Percentiles rank a stretch among this genome's conserved stretches.
Conservation (phyloP, 2,329 filamentous ascomycete species). For the Pseudogymnoascus sp. region DNA sequence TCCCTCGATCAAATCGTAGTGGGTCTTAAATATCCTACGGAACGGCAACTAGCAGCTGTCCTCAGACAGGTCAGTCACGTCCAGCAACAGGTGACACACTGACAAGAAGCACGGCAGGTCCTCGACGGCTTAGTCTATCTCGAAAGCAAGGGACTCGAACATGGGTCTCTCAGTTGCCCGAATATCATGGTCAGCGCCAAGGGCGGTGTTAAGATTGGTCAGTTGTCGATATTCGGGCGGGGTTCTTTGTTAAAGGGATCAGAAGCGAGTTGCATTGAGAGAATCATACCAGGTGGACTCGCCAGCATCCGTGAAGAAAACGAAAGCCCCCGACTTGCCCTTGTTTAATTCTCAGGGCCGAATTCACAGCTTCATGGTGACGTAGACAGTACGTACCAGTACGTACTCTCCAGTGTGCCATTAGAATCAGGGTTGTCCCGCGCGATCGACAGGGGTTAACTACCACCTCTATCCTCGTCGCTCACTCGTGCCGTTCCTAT, state of each 20-base stretch:
- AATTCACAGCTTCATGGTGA: neutral
- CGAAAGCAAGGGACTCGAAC: slow-evolving; percentile 1
- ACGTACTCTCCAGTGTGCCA: neutral
- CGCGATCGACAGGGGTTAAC: neutral
- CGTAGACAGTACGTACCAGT: neutral
- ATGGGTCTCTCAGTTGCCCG: neutral
- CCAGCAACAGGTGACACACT: neutral
- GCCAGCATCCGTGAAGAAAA: too few relatives aligned
- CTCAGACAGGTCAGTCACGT: neutral
- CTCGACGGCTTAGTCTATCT: slow-evolving; percentile 11
- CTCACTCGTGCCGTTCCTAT: neutral
- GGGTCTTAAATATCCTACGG: slow-evolving; percentile 1
- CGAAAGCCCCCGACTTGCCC: neutral
- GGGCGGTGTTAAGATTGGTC: slow-evolving; percentile 13
- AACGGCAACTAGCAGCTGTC: slow-evolving; percentile 6
- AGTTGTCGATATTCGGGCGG: neutral
- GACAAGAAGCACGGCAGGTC: slow-evolving; percentile 1
- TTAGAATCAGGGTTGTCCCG: neutral
- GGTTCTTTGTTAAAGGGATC: slow-evolving; percentile 3
- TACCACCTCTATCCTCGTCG: neutral
- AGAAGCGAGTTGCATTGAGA: too few relatives aligned
- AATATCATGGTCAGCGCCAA: neutral
- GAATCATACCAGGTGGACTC: too few relatives aligned
- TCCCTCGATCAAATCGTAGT: neutral
- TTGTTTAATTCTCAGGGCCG: neutral